Evolutionary conservation across 192 early-diverging fungal genomes (phyloP).

Genomic region (Coemansia sp.): DNA sequence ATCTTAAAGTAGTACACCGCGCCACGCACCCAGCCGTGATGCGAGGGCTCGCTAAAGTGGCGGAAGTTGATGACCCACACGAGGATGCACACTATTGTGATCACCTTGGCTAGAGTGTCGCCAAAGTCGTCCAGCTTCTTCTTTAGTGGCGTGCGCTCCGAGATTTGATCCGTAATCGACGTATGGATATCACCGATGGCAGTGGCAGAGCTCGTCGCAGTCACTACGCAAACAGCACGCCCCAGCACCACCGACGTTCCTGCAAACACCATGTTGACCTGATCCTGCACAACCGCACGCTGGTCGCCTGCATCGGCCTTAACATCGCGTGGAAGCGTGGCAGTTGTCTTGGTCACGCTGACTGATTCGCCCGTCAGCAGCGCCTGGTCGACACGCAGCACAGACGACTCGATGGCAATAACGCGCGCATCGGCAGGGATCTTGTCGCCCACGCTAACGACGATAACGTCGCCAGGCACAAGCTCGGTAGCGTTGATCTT

Average conservation of each 20-base stretch:
- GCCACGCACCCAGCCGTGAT: slow-evolving; percentile 92
- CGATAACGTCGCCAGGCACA: slow-evolving; percentile 97
- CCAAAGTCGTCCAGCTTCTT: slow-evolving; percentile 96
- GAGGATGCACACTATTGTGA: slow-evolving; percentile 69
- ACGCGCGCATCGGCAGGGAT: slow-evolving; percentile 94
- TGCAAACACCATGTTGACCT: slow-evolving; percentile 95
- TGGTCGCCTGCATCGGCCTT: not conserved
- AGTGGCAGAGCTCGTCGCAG: slow-evolving; percentile 81
- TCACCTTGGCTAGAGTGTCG: slow-evolving; percentile 75
- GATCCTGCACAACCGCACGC: slow-evolving; percentile 90
- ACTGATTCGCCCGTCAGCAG: slow-evolving; percentile 95
- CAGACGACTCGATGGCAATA: slow-evolving; percentile 73
- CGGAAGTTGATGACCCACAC: slow-evolving; percentile 99
- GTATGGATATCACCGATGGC: slow-evolving; percentile 94
- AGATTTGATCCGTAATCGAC: slow-evolving; percentile 78
- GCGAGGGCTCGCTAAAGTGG: slow-evolving; percentile 89
- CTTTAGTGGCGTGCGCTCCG: slow-evolving; percentile 96
- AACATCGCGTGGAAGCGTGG: slow-evolving; percentile 58
- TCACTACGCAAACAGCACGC: slow-evolving; percentile 86
- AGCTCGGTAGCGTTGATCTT: slow-evolving; percentile 77
- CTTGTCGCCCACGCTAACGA: slow-evolving; percentile 91
- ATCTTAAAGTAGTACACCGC: slow-evolving; percentile 99
- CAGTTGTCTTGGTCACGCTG: slow-evolving; percentile 81
- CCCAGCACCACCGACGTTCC: slow-evolving; percentile 95
- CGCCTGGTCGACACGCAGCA: slow-evolving; percentile 94